phyloP scores from a whole-genome alignment of 1,284 basidiomycete genomes.

The Rhizoctonia solani region DNA sequence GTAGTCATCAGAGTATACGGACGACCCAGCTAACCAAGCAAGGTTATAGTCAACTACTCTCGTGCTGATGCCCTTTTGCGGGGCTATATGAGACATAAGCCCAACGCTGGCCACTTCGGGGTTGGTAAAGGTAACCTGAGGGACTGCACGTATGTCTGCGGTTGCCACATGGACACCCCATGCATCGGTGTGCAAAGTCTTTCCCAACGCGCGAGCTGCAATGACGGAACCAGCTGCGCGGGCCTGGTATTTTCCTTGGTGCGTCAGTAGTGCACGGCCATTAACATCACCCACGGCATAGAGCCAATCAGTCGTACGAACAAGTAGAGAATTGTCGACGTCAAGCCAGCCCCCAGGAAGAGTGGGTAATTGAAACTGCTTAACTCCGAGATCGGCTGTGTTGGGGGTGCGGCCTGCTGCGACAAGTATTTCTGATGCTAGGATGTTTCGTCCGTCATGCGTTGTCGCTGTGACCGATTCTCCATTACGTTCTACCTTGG shows the following conservation, averaged over 20 bases:
- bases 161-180: constrained; percentile 31
- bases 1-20: constrained; percentile 28
- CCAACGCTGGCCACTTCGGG: constrained; percentile 32
- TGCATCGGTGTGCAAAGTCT: background rate
- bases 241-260: constrained; percentile 36
- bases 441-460: background rate
- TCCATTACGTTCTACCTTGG: constrained; percentile 16
- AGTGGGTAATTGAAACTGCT: constrained; percentile 16
- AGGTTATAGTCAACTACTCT: constrained; percentile 24
- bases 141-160: constrained; percentile 21
- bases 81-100: constrained; percentile 4
- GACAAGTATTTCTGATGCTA: constrained; percentile 29
- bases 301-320: constrained; percentile 24
- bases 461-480: constrained; percentile 4
- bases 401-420: constrained; percentile 33
- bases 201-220: constrained; percentile 29
- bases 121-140: constrained; percentile 32
- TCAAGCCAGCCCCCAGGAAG: constrained; percentile 23
- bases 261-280: constrained; percentile 30
- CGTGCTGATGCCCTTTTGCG: background rate
- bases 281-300: constrained; percentile 35
- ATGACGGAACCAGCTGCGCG: constrained; percentile 24
- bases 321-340: constrained; percentile 31
- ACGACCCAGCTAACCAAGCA: constrained; percentile 26
- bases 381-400: constrained; percentile 20